A percentile compares a stretch with the other conserved stretches of the same genome.
Evolutionary conservation across 2,329 filamentous ascomycete species (phyloP).

Genomic region (Fusarium floridanum): DNA sequence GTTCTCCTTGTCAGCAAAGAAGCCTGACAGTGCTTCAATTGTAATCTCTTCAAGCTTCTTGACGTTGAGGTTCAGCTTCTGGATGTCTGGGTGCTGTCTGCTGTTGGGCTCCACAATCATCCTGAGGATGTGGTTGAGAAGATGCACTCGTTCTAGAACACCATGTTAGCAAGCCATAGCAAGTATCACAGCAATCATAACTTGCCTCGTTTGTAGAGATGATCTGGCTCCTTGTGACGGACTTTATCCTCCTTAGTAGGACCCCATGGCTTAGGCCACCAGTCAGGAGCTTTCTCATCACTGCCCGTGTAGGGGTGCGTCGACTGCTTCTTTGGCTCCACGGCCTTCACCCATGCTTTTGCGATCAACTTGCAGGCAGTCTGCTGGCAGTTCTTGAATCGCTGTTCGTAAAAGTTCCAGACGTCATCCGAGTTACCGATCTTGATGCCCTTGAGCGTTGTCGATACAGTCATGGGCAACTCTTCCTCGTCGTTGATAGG

Average conservation of each 20-base stretch:
- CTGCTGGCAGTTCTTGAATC: constrained; percentile 77
- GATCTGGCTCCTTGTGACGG: constrained; percentile 80
- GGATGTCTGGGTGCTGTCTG: constrained; percentile 64
- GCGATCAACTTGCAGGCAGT: constrained; percentile 78
- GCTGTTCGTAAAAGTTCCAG: constrained; percentile 70
- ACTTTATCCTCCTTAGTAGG: constrained; percentile 66
- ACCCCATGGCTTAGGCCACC: constrained; percentile 74
- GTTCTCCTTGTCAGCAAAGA: constrained; percentile 66
- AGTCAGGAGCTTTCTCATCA: constrained; percentile 72
- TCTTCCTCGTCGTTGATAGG: constrained; percentile 57
- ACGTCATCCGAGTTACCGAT: constrained; percentile 68
- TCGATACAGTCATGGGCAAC: constrained; percentile 53
- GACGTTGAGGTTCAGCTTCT: constrained; percentile 66
- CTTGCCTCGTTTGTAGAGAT: constrained; percentile 75
- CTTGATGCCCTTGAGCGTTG: constrained; percentile 59
- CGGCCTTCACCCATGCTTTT: constrained; percentile 81
- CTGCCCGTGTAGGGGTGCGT: constrained; percentile 79
- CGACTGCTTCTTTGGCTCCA: constrained; percentile 83
- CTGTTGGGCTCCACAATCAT: constrained; percentile 66
- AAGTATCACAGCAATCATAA: neutral
- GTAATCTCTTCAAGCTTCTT: constrained; percentile 70
- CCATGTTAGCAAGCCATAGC: constrained; percentile 12
- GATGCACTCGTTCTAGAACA: constrained; percentile 66
- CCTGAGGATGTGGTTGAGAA: constrained; percentile 71
- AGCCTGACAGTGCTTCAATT: constrained; percentile 68